Percentiles rank a stretch among this genome's conserved stretches.
These are phyloP conservation scores for Arthrobotrys pseudoclavata DNA, from an alignment of 2,329 filamentous ascomycete species.

Conservation along the genomic window DNA sequence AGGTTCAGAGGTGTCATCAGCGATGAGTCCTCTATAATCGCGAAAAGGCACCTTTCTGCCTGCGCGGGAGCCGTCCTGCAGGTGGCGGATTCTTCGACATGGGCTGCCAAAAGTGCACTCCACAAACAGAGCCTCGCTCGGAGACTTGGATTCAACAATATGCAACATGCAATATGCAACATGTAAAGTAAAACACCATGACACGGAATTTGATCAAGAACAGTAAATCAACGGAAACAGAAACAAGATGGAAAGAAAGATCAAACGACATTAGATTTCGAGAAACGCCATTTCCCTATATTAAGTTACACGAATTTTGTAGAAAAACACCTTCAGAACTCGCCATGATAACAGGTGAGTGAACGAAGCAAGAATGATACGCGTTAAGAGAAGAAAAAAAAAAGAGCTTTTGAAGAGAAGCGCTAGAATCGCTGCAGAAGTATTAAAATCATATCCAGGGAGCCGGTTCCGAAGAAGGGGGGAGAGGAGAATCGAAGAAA, in stretches of 20 bases:
- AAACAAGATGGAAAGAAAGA: not conserved
- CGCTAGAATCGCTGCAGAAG: not conserved
- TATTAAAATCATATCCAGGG: conserved; percentile 22
- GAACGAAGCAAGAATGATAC: not conserved
- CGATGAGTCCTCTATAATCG: conserved; percentile 34
- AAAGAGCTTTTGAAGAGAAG: conserved; percentile 14
- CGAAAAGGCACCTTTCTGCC: conserved; percentile 24
- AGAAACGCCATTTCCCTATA: conserved; percentile 27
- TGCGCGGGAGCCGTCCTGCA: conserved; percentile 37
- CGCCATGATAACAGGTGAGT: not conserved
- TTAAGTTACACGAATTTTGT: conserved; percentile 23
- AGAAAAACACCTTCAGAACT: not conserved
- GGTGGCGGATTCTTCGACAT: conserved; percentile 29
- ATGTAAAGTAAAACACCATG: not conserved
- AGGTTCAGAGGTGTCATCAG: conserved; percentile 2
- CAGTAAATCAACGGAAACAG: conserved; percentile 8
- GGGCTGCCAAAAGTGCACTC: conserved; percentile 43
- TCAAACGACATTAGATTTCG: not conserved
- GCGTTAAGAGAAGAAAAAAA: not conserved
- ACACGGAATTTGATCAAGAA: not conserved
- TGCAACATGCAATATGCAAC: conserved; percentile 17
- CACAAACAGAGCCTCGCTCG: conserved; percentile 29
- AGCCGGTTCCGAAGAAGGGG: conserved; percentile 14
- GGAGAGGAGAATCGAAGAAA: not conserved
- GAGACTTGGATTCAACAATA: conserved; percentile 1